Evolutionary conservation across 1,139 yeast genomes (phyloP), one percentile per base, ranked within the genome.

Genomic region (Hansenula anomala): DNA sequence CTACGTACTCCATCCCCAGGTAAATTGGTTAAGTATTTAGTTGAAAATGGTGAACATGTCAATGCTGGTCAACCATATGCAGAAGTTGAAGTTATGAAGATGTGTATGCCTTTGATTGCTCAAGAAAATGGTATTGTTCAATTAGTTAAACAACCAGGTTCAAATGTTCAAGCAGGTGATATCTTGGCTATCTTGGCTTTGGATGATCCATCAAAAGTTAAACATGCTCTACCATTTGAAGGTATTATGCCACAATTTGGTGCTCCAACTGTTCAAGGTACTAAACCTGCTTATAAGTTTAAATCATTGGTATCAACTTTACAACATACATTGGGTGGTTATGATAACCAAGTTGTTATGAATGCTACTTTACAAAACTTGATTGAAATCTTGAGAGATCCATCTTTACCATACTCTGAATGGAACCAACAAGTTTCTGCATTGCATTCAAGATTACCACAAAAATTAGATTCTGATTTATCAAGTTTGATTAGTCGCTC

Each of bases 1-100:
- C 74, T 94, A 59, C 82, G 97, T 69, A 88, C 98, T 34, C 98
- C 98, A 34, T 90, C 97, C 33, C 99, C 98, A 39, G 99, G 99
- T 73, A 92, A 94, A 67, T 76, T 92, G 54, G 95, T 90, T 44
- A 88, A 88, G 61, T 94, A 80, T 64, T 73, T 92, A 55, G 95
- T 92, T 45, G 97, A 92, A 59, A 85, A 85, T 55, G 98, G 98
- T 51, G 98, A 92, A 50, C 97, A 90, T 56, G 78, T 92, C 53
- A 68, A 67, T 46, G 81, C 95, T 45, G 98, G 98, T 45, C 96
- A 92, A 67, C 80, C 97, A 34, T 94, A 79, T 58, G 98, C 98
- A 34, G 98, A 92, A 68, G 96, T 92, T 43, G 99, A 92, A 69
- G 98, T 92, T 52, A 92, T 92, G 99, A 92, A 92, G 67, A 90